Base-by-base conservation (phyloP, 352 stramenopile genomes). In the Pythium volutum region DNA sequence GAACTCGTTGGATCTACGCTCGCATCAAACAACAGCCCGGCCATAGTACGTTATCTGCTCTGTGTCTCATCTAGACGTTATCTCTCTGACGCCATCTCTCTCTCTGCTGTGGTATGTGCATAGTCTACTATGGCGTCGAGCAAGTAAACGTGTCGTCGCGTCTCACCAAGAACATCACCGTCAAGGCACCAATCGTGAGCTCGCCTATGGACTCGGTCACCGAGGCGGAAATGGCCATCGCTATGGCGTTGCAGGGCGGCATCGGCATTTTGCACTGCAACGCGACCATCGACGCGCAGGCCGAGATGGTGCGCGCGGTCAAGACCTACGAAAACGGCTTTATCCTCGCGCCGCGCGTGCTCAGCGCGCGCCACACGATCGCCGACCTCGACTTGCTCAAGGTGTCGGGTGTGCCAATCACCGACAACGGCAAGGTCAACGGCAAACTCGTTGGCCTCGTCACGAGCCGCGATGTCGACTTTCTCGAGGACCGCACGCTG, bases 171-270 rank as follows among this genome's bases (percentile, higher is more conserved):
- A 98, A 96, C 68, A 99, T 99, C 70, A 87, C 68, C 34, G 70
- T 99, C 50, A 90, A 97, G 43, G 69, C 84, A 45, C 96, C 97
- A 14, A 95, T 99, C 54, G 93, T 99, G 36, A 98, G 91, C 20
- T 99, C 95, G 47, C 97, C 97, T 2, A 99, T 99, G 97, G 97
- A 99, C 81, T 99, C 97, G 20, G 97, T 99, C 34, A 99, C 97
- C 22, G 97, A 99, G 72, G 78, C 93, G 36, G 86, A 92, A 55
- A 99, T 99, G 97, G 97, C 97, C 23, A 99, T 99, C 59, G 86
- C 87, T 23, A 99, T 99, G 80, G 97, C 97, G 16, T 79, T 99
- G 18, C 95, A 99, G 67, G 97, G 97, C 18, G 92, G 96, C 20
- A 97, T 99, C 59, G 97, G 97, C 38, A 97, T 99, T 59, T 93